phyloP scores from a whole-genome alignment of 2,329 filamentous ascomycete genomes.

The Chalaropsis ovoidea region DNA sequence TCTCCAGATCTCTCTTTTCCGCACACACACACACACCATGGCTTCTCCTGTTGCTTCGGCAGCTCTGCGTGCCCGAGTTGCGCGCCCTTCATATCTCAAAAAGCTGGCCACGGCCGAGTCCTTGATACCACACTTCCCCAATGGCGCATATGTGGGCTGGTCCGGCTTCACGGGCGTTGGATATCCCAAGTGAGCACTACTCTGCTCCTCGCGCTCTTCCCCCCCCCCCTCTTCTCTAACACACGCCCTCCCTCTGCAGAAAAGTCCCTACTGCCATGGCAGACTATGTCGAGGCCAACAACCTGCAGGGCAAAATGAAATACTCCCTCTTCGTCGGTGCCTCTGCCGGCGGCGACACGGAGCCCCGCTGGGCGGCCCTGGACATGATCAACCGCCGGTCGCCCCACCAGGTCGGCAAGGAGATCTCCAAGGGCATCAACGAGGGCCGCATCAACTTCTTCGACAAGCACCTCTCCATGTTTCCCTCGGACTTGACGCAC shows the following conservation, averaged over 20 bases:
- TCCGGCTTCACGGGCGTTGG: conserved; percentile 84
- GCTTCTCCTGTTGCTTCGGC: conserved; percentile 53
- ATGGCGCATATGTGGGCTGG: conserved; percentile 83
- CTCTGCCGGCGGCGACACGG: conserved; percentile 80
- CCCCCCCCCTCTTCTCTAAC: background rate
- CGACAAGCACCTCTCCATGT: conserved; percentile 90
- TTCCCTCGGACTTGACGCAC: conserved; percentile 70
- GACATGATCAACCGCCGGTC: conserved; percentile 83
- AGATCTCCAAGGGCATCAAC: conserved; percentile 84
- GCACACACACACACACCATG: conserved; percentile 31
- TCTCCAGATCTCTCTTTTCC: conserved; percentile 20
- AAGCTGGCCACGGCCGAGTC: conserved; percentile 74
- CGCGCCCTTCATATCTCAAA: conserved; percentile 64
- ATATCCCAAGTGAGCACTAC: conserved; percentile 56
- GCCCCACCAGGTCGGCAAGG: conserved; percentile 83
- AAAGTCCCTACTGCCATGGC: conserved; percentile 64
- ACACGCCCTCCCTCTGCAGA: background rate
- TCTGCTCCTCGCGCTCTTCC: background rate
- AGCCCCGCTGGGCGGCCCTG: conserved; percentile 79
- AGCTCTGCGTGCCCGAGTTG: conserved; percentile 63
- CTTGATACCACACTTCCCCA: conserved; percentile 68
- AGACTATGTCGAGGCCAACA: conserved; percentile 81
- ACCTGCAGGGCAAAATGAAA: conserved; percentile 69
- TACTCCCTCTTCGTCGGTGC: conserved; percentile 84
- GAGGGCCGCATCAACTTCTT: conserved; percentile 83